Percentiles rank a stretch among this genome's conserved stretches.
These are phyloP conservation scores for Camelina hispida DNA, from an alignment of 345 rosid species.

Conservation along the genomic window DNA sequence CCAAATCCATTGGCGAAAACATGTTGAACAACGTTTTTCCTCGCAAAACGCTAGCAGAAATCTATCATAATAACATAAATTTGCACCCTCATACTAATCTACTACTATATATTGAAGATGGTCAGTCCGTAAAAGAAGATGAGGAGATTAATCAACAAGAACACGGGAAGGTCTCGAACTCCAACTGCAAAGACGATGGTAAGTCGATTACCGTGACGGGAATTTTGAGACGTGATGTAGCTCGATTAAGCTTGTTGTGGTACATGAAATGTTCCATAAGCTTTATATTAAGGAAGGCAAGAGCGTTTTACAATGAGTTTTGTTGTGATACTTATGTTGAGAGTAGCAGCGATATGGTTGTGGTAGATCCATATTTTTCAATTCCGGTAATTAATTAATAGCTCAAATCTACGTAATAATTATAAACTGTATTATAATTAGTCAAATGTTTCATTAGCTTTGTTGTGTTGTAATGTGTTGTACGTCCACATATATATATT, in stretches of 20 bases:
- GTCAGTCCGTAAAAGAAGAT: background rate
- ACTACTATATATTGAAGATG: conserved; percentile 21
- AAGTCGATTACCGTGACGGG: background rate
- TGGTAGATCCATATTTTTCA: conserved; percentile 55
- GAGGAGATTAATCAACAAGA: conserved; percentile 23
- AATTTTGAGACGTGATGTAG: conserved; percentile 36
- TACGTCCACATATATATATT: conserved; percentile 6
- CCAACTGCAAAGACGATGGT: conserved; percentile 2
- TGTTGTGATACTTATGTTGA: conserved; percentile 44
- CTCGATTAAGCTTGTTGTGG: conserved; percentile 45
- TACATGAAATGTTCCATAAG: conserved; percentile 48
- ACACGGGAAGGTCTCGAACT: background rate
- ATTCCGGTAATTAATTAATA: conserved; percentile 40
- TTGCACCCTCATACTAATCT: conserved; percentile 2
- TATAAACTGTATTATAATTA: background rate
- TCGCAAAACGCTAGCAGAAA: conserved; percentile 16
- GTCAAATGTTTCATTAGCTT: background rate
- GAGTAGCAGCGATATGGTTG: conserved; percentile 1
- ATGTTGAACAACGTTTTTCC: conserved; percentile 16
- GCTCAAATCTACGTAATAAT: background rate
- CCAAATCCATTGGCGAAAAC: conserved; percentile 34
- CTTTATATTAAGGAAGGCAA: conserved; percentile 51
- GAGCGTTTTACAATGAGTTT: conserved; percentile 53
- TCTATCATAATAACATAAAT: background rate
- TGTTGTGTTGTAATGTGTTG: conserved; percentile 29